Evolutionary conservation across 768 basidiomycete genomes (phyloP).

Genomic region (Pisolithus microcarpus): DNA sequence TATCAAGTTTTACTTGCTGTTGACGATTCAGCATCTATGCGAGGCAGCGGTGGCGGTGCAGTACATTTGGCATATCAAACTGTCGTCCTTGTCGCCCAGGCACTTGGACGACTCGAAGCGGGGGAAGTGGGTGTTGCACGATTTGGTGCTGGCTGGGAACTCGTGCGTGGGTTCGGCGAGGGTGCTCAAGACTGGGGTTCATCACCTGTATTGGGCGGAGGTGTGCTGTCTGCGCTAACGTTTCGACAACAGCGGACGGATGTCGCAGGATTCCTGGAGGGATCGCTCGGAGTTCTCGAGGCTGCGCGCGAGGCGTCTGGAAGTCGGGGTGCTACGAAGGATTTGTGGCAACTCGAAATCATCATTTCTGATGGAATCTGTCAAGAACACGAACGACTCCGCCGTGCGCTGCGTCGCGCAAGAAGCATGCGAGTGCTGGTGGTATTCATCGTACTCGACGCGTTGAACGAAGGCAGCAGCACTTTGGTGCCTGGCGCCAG

Average conservation of each 20-base stretch:
- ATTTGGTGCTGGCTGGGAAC: slow-evolving; percentile 84
- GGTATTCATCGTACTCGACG: slow-evolving; percentile 93
- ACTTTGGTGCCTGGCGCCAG: not conserved
- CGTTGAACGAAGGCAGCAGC: slow-evolving; percentile 48
- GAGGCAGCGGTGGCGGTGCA: slow-evolving; percentile 17
- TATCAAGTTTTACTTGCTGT: slow-evolving; percentile 93
- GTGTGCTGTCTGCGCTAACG: slow-evolving; percentile 72
- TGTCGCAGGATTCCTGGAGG: slow-evolving; percentile 74
- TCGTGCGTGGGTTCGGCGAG: slow-evolving; percentile 83
- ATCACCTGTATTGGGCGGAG: slow-evolving; percentile 21
- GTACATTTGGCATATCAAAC: slow-evolving; percentile 93
- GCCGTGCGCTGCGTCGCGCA: slow-evolving; percentile 73
- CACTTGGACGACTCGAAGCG: slow-evolving; percentile 84
- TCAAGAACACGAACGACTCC: slow-evolving; percentile 85
- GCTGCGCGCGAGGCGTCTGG: slow-evolving; percentile 62
- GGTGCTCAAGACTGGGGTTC: slow-evolving; percentile 49
- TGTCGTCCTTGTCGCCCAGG: slow-evolving; percentile 84
- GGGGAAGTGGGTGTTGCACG: slow-evolving; percentile 90
- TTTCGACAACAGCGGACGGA: slow-evolving; percentile 90
- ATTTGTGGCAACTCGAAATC: slow-evolving; percentile 96
- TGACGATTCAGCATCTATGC: slow-evolving; percentile 95
- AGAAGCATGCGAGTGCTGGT: slow-evolving; percentile 89
- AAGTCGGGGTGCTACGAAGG: slow-evolving; percentile 52
- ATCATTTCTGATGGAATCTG: slow-evolving; percentile 99
- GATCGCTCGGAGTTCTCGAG: slow-evolving; percentile 66